phyloP scores from a whole-genome alignment of 805 yeast species.

The Sungouiella blattae region DNA sequence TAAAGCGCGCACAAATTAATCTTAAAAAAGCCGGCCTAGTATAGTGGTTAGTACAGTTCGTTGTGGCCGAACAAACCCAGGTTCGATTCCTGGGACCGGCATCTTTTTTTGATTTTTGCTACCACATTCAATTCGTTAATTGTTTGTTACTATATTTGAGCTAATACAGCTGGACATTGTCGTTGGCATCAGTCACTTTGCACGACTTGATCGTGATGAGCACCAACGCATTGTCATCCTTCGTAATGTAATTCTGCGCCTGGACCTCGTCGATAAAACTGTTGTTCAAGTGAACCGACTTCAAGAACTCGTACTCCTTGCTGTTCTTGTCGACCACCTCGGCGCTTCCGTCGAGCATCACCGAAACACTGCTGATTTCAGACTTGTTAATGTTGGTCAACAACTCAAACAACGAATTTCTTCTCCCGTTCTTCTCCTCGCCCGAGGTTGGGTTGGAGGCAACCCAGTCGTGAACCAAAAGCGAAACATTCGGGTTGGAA shows the following conservation, averaged over 20 bases:
- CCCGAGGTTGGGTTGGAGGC: constrained; percentile 44
- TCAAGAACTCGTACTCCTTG: constrained; percentile 57
- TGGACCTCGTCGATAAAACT: constrained; percentile 71
- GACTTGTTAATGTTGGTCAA: constrained; percentile 75
- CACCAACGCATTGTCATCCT: constrained; percentile 61
- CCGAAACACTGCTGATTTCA: constrained; percentile 76
- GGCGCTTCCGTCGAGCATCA: constrained; percentile 75
- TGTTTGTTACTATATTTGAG: not conserved
- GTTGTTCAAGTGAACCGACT: constrained; percentile 54
- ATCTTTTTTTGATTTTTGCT: constrained; percentile 15
- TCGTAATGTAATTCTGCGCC: constrained; percentile 40
- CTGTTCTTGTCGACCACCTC: constrained; percentile 40
- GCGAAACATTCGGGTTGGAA: constrained; percentile 72
- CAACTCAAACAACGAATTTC: constrained; percentile 43
- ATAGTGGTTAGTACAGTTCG: constrained; percentile 49
- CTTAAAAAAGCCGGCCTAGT: constrained; percentile 38
- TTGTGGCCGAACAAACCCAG: constrained; percentile 50
- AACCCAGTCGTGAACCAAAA: constrained; percentile 90
- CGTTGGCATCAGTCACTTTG: constrained; percentile 75
- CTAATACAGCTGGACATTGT: constrained; percentile 44
- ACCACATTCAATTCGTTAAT: too few species aligned
- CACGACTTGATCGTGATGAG: constrained; percentile 64
- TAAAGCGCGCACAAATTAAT: too few species aligned
- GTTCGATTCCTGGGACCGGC: constrained; percentile 54
- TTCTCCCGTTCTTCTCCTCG: constrained; percentile 9